These are phyloP conservation scores for Diutina ranongensis DNA, from an alignment of 1,139 yeast species.

Conservation along the genomic window DNA sequence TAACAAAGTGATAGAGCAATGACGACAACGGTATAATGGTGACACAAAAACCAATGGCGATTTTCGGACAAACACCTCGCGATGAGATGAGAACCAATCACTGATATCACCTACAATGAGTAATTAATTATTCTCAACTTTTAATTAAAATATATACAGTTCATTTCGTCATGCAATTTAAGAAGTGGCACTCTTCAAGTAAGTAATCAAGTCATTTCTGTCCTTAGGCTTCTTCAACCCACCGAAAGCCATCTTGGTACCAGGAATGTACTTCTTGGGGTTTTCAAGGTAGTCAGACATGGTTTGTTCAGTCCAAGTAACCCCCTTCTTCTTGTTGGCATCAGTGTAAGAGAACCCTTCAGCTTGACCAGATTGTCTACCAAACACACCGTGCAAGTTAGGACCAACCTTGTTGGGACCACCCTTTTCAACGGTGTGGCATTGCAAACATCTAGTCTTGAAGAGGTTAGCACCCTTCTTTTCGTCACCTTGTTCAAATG, in stretches of 20 bases:
- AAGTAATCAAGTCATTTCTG: constrained; percentile 92
- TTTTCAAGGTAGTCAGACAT: constrained; percentile 93
- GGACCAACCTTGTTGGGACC: constrained; percentile 99
- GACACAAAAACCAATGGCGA: too few species aligned
- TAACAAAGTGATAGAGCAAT: too few species aligned
- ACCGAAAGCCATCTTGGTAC: constrained; percentile 99
- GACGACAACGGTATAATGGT: too few species aligned
- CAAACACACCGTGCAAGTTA: constrained; percentile 88
- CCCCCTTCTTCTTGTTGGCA: constrained; percentile 96
- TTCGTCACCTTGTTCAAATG: constrained; percentile 66
- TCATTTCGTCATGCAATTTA: constrained; percentile 5
- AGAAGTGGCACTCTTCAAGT: constrained; percentile 63
- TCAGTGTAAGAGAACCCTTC: constrained; percentile 94
- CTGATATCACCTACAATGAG: not conserved
- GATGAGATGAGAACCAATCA: too few species aligned
- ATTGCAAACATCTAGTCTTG: constrained; percentile 98
- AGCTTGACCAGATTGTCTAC: constrained; percentile 88
- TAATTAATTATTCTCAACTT: not conserved
- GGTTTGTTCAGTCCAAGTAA: constrained; percentile 76
- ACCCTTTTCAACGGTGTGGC: constrained; percentile 94
- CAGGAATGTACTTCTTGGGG: constrained; percentile 99
- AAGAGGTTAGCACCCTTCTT: constrained; percentile 97
- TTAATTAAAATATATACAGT: constrained; percentile 5
- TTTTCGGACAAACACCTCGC: too few species aligned
- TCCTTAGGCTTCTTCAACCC: constrained; percentile 99